Evolutionary conservation across 495 filamentous ascomycete species (phyloP).

Genomic region (Penicillium canariense): DNA sequence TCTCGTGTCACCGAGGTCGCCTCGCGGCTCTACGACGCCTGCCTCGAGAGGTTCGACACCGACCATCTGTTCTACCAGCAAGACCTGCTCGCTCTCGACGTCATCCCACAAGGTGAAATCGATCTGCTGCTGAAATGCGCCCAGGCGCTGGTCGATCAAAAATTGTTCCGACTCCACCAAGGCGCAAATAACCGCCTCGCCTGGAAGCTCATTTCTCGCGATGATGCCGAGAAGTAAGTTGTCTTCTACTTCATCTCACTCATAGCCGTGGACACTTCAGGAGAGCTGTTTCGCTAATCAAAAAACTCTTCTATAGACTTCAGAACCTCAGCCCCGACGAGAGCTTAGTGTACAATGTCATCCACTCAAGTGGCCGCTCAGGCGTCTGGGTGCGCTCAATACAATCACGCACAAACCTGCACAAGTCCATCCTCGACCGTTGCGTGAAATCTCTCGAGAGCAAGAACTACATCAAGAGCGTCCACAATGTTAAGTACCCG

Average conservation of each 20-base stretch:
- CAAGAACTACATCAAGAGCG: constrained; percentile 82
- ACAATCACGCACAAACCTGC: constrained; percentile 69
- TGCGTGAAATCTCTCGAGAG: constrained; percentile 74
- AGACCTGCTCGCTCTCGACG: constrained; percentile 58
- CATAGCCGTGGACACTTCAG: neutral
- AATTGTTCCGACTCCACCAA: constrained; percentile 60
- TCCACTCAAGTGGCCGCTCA: constrained; percentile 75
- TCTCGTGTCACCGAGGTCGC: constrained; percentile 39
- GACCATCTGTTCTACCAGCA: constrained; percentile 62
- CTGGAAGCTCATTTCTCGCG: constrained; percentile 64
- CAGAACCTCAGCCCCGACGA: constrained; percentile 66
- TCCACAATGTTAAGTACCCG: constrained; percentile 59
- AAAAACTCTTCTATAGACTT: constrained; percentile 52
- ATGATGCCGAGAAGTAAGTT: constrained; percentile 69
- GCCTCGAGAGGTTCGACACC: constrained; percentile 36
- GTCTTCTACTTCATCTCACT: neutral
- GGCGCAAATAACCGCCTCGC: constrained; percentile 53
- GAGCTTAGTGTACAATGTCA: constrained; percentile 75
- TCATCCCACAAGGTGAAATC: constrained; percentile 60
- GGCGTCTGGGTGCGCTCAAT: constrained; percentile 88
- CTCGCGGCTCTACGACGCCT: constrained; percentile 46
- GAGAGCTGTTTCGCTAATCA: constrained; percentile 4
- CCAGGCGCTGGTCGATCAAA: constrained; percentile 62
- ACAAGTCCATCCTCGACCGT: constrained; percentile 71
- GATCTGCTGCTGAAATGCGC: constrained; percentile 57